phyloP scores from a whole-genome alignment of 192 early-diverging fungal species.

The Entomortierella parvispora region DNA sequence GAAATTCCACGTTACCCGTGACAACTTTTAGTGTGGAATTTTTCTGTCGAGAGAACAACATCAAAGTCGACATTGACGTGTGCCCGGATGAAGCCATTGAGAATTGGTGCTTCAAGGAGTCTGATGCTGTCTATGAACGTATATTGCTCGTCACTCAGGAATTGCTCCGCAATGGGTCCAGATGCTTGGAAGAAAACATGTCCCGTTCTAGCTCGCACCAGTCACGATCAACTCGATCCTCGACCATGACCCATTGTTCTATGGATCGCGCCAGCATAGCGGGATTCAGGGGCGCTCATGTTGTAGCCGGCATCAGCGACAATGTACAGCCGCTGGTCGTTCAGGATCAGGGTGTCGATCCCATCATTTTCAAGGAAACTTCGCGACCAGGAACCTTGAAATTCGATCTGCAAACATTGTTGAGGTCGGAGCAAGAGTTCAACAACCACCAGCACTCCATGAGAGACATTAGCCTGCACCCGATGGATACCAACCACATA shows the following conservation, averaged over 20 bases:
- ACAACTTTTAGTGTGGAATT: constrained; percentile 32
- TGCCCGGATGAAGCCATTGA: constrained; percentile 34
- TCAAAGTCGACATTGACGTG: constrained; percentile 47
- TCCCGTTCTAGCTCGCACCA: constrained; percentile 5
- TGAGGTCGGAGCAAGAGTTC: constrained; percentile 30
- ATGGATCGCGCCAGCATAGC: not conserved
- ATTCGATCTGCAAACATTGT: constrained; percentile 20
- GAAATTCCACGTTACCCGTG: too few species aligned
- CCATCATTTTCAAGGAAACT: constrained; percentile 23
- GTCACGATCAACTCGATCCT: constrained; percentile 1
- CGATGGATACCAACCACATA: constrained; percentile 1
- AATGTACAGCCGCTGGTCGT: constrained; percentile 3
- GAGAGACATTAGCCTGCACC: too few species aligned
- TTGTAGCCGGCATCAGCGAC: constrained; percentile 11
- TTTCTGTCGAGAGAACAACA: constrained; percentile 41
- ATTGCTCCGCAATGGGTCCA: constrained; percentile 29
- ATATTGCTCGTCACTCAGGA: constrained; percentile 39
- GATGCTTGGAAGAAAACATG: constrained; percentile 21
- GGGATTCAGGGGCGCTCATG: not conserved
- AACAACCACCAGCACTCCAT: not conserved
- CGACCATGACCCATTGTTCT: not conserved
- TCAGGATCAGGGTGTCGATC: constrained; percentile 11
- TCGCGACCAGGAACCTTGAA: constrained; percentile 30
- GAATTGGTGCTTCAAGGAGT: constrained; percentile 50
- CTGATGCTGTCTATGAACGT: constrained; percentile 40